phyloP scores from a whole-genome alignment of 106 monocot species.

The Amphibolis antarctica region DNA sequence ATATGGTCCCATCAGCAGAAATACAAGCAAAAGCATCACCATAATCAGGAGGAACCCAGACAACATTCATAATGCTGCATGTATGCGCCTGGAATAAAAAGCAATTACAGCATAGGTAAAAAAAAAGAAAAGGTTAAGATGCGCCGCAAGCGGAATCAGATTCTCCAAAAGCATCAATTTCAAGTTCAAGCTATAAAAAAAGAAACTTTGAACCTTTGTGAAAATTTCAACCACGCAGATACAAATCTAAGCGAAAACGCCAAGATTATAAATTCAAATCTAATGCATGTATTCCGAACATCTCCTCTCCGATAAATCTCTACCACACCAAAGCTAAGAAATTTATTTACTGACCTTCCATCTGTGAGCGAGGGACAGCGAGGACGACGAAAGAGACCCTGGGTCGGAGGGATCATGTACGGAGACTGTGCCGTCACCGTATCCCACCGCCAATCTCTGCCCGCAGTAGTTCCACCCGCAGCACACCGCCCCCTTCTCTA shows the following conservation, averaged over 20 bases:
- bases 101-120: too few species aligned
- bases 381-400: slow-evolving; percentile 17
- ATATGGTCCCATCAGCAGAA: slow-evolving; percentile 63
- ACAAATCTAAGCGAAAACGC: too few species aligned
- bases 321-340: background rate
- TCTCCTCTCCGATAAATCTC: background rate
- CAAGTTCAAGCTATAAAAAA: too few species aligned
- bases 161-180: too few species aligned
- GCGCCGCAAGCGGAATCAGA: too few species aligned
- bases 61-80: slow-evolving; percentile 32
- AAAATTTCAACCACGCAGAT: too few species aligned
- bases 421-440: slow-evolving; percentile 55
- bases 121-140: too few species aligned
- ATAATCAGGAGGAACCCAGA: slow-evolving; percentile 89
- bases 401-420: slow-evolving; percentile 49
- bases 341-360: slow-evolving; percentile 42
- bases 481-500: slow-evolving; percentile 56
- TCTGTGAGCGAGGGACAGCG: slow-evolving; percentile 37
- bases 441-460: slow-evolving; percentile 63
- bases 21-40: slow-evolving; percentile 88
- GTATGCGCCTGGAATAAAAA: slow-evolving; percentile 37
- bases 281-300: too few species aligned
- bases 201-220: too few species aligned
- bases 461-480: slow-evolving; percentile 88
- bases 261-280: too few species aligned